Base-by-base conservation (phyloP, 2,329 filamentous ascomycete species). In the Aspergillus transmontanensis region DNA sequence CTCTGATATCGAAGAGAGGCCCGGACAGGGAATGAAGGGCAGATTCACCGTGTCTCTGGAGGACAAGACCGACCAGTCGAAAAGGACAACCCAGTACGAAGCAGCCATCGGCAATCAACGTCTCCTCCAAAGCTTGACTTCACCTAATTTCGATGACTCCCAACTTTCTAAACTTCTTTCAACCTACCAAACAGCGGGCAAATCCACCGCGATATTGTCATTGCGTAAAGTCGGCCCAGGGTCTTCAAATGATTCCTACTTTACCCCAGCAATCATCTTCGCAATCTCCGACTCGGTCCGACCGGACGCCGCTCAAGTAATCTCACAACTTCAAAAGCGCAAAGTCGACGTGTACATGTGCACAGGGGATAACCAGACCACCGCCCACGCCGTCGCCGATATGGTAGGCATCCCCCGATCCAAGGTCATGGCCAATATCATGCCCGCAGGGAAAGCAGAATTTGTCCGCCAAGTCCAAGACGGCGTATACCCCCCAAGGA, bases 321-420 rank as follows among this genome's bases (percentile, higher is more conserved):
- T 96, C 62, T 76, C 79, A 7, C 83, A 88, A 1, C 86, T 97
- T 0, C 85, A 86, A 50, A 77, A 84, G 5, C 85, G 86, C 19
- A 88, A 90, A 23, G 89, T 91, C 54, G 86, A 89, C 36, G 90
- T 96, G 4, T 97, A 90, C 88, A 96, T 97, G 92, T 88, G 97
- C 43, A 96, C 93, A 0, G 94, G 94, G 34, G 94, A 97, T 80
- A 97, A 97, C 73, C 81, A 83, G n/a, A 88, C 83, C n/a, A 97
- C 94, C 0, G 94, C 94, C 2, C 83, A 85, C 23, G 92, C 93
- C 0, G 92, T 97, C 3, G 94, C 91, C 1, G 80, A 83, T 2
- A 87, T 87, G 71, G 83, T 97, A 21, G 92, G 92, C 26, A 97
- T 97, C 67, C 85, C 87, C 0, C 72, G 82, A 0, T 80, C 83